Evolutionary conservation across 1,284 basidiomycete genomes (phyloP).

Genomic region (Boletellus dicymbophilus): DNA sequence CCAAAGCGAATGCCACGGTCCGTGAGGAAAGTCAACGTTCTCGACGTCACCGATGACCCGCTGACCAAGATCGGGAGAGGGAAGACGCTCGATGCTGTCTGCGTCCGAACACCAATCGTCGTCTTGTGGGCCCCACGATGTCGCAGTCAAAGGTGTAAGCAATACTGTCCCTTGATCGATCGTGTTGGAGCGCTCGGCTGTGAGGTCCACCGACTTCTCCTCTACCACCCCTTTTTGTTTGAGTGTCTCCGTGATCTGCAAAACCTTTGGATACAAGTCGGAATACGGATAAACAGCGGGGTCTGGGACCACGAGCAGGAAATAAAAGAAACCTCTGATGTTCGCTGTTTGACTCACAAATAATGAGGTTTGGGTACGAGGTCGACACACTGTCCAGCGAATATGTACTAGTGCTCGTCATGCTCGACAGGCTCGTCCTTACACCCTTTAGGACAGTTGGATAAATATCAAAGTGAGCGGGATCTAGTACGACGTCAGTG

Average conservation of each 20-base stretch:
- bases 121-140: conserved; percentile 34
- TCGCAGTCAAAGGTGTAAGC: conserved; percentile 48
- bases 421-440: neutral
- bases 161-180: conserved; percentile 55
- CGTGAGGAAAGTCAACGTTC: neutral
- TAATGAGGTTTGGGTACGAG: conserved; percentile 23
- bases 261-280: conserved; percentile 27
- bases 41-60: conserved; percentile 43
- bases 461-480: conserved; percentile 46
- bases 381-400: neutral
- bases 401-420: neutral
- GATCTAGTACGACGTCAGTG: conserved; percentile 35
- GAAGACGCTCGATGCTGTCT: conserved; percentile 17
- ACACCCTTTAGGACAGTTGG: conserved; percentile 21
- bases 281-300: conserved; percentile 31
- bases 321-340: neutral
- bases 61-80: conserved; percentile 36
- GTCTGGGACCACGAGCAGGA: conserved; percentile 17
- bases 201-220: conserved; percentile 7
- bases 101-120: conserved; percentile 18
- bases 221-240: conserved; percentile 1
- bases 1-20: conserved; percentile 15
- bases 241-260: conserved; percentile 6
- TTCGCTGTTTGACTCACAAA: conserved; percentile 20
- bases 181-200: conserved; percentile 34